Percentiles rank a stretch among this genome's conserved stretches.
phyloP scores from a whole-genome alignment of 1,284 basidiomycete species.

The Golubevia sp. region DNA sequence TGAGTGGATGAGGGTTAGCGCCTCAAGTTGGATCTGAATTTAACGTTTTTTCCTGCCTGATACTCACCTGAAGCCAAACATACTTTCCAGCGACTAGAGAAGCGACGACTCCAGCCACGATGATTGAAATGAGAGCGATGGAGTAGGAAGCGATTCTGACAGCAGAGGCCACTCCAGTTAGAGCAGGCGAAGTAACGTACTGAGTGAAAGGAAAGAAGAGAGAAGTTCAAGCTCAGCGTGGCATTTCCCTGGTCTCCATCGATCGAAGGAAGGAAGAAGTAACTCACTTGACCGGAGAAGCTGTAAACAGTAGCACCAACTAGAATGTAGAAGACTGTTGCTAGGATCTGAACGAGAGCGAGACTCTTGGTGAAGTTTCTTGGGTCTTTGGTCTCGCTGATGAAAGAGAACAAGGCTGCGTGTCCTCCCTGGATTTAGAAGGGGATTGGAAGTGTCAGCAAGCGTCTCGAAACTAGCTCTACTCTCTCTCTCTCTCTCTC shows the following conservation, averaged over 20 bases:
- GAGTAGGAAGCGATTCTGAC: constrained; percentile 51
- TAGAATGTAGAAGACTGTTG: constrained; percentile 43
- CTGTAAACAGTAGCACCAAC: constrained; percentile 50
- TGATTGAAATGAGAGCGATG: constrained; percentile 55
- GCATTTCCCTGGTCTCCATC: too few species aligned
- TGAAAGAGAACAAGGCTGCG: constrained; percentile 57
- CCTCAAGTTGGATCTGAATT: too few species aligned
- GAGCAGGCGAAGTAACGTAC: constrained; percentile 54
- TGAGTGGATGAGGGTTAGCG: not conserved
- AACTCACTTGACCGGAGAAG: constrained; percentile 51
- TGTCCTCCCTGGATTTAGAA: constrained; percentile 59
- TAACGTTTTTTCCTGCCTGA: not conserved
- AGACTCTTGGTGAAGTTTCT: constrained; percentile 61
- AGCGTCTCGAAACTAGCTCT: not conserved
- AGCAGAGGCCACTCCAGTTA: constrained; percentile 49
- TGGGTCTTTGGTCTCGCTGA: constrained; percentile 57
- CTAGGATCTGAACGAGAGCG: constrained; percentile 44
- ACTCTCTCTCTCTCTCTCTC: too few species aligned
- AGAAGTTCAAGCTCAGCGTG: too few species aligned
- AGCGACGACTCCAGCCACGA: constrained; percentile 57
- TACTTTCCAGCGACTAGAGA: constrained; percentile 59
- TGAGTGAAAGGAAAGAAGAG: too few species aligned
- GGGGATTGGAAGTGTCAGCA: not conserved
- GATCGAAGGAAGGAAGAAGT: too few species aligned
- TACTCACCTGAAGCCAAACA: constrained; percentile 25